A percentile compares a stretch with the other conserved stretches of the same genome.
These are phyloP conservation scores for Sclerotinia minor DNA, from an alignment of 2,329 filamentous ascomycete species.

Conservation along the genomic window DNA sequence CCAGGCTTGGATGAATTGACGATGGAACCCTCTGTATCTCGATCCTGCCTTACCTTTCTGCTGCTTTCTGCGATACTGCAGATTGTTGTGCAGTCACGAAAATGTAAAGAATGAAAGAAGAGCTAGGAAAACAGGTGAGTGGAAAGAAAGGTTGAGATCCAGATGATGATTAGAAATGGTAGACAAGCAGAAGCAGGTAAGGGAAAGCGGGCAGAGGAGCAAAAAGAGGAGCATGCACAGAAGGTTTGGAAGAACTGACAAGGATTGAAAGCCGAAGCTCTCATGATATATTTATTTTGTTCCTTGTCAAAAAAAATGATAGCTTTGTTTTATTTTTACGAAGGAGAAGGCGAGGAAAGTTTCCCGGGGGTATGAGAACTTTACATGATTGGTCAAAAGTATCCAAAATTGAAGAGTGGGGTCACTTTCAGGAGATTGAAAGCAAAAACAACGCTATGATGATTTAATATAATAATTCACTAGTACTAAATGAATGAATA, in stretches of 20 bases:
- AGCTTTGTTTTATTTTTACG: neutral
- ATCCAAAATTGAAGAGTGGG: neutral
- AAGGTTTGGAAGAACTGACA: conserved; percentile 8
- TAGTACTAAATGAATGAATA: neutral
- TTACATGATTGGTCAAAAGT: neutral
- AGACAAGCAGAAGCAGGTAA: neutral
- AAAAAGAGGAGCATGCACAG: conserved; percentile 17
- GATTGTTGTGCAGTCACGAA: conserved; percentile 21
- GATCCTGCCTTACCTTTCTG: conserved; percentile 16
- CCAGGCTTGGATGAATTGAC: conserved; percentile 4
- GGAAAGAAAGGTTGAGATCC: neutral
- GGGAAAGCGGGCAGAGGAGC: neutral
- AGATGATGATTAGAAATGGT: conserved; percentile 11
- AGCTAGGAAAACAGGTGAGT: neutral
- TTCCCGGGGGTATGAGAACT: neutral
- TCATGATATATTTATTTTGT: neutral
- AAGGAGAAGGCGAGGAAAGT: neutral
- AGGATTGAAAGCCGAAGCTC: neutral
- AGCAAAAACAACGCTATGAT: neutral
- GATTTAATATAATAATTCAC: too few relatives aligned
- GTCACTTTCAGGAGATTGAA: neutral
- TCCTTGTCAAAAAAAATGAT: neutral
- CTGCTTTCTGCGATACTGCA: conserved; percentile 24
- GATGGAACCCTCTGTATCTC: neutral
- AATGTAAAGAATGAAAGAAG: conserved; percentile 18